Evolutionary conservation across 192 early-diverging fungal species (phyloP), one percentile per base, ranked within the genome.

Genomic region (Coemansia aciculifera): DNA sequence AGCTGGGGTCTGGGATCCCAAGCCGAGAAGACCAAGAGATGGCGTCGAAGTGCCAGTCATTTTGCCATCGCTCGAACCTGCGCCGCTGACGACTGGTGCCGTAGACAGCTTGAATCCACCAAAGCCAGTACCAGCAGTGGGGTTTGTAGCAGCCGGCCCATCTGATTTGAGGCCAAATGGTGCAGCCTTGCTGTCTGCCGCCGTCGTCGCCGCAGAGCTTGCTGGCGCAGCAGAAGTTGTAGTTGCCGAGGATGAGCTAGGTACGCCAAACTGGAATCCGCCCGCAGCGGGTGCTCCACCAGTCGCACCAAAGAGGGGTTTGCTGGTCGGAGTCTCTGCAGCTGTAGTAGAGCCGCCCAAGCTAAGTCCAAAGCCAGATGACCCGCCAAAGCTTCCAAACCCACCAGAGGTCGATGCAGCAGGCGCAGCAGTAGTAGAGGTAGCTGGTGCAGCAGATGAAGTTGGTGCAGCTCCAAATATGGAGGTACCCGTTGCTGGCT

Each of bases 61-160:
- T 36, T 78, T 85, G 34, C 85, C 69, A 5, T 62, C 56, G 48
- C 54, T 57, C 15, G 54, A 57, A 7, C 65, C 37, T 31, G 72
- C 37, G 51, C 66, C 54, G 77, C 73, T 69, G 52, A 65, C 64
- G 17, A 64, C 59, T 3, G 79, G 74, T 1, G 79, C 65, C 1
- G 74, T 68, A 12, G 79, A 67, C 4, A 76, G 68, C 68, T 81
- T 81, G 64, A 76, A 76, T 15, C 79, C 74, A 40, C 79, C 79
- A 37, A 81, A 24, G 0, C 81, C 67, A 37, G 85, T 63, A 77
- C 81, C 59, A 27, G 73, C 57, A 5, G 84, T 79, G 12, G 86
- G 84, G 49, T 75, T 67, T 17, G 83, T 60, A 1, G 82, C 67
- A 4, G 83, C 59, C 7, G 73, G 13, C 10, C 69, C 46, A 31